Conservation (phyloP, 371 early-diverging fungal species). For the Mortierella sp. region DNA sequence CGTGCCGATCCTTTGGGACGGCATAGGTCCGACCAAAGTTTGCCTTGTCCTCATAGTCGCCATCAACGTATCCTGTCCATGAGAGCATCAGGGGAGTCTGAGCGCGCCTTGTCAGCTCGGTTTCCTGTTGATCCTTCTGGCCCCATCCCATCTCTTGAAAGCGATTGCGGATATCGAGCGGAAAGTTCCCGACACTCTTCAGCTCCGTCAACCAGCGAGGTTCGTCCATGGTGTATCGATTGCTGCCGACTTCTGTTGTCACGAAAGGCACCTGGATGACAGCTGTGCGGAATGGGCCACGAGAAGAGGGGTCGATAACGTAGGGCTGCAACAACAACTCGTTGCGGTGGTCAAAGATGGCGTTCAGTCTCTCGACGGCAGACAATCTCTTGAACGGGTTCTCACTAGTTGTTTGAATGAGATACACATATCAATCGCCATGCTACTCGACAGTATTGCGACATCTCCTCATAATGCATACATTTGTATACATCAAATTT, state of each 20-base stretch:
- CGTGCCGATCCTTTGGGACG: conserved; percentile 39
- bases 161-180: conserved; percentile 69
- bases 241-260: conserved; percentile 71
- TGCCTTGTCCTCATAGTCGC: conserved; percentile 59
- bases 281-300: conserved; percentile 70
- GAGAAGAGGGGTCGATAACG: conserved; percentile 62
- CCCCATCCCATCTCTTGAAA: conserved; percentile 77
- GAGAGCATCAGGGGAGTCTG: conserved; percentile 67
- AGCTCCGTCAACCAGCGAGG: conserved; percentile 72
- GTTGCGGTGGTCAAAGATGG: conserved; percentile 67
- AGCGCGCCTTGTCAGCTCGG: conserved; percentile 66
- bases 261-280: conserved; percentile 71
- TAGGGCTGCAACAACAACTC: conserved; percentile 67
- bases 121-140: conserved; percentile 70
- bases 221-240: conserved; percentile 71
- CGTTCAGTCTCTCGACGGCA: conserved; percentile 61
- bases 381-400: conserved; percentile 64
- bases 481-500: too few relatives aligned
- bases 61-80: conserved; percentile 69
- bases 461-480: too few relatives aligned
- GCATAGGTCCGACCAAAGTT: conserved; percentile 50
- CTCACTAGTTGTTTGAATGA: conserved; percentile 56
- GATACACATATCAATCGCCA: not conserved
- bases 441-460: too few relatives aligned
- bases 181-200: conserved; percentile 68